Evolutionary conservation across 208 protist species (phyloP).

Genomic region (Porcisia deanei): DNA sequence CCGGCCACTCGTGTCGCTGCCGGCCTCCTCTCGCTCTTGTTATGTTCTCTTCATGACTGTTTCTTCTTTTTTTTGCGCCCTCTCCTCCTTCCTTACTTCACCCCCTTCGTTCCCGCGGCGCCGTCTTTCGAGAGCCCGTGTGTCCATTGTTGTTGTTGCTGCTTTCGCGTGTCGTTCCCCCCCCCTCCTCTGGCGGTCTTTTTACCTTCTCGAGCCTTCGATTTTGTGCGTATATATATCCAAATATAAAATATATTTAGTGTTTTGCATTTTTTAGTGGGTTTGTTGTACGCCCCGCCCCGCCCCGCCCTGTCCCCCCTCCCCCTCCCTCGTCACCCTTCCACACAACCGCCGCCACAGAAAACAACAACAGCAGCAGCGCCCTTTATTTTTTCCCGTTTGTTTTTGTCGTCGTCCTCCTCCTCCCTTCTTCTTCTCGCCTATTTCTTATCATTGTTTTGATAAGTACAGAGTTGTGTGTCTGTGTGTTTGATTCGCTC

Average conservation of each 20-base stretch:
- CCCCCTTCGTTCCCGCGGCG: not conserved
- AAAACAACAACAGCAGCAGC: too few relatives aligned
- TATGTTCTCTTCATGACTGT: not conserved
- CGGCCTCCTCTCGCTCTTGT: not conserved
- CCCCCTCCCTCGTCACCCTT: not conserved
- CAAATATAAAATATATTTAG: too few relatives aligned
- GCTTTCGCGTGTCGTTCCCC: conserved; percentile 11
- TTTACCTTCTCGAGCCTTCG: too few relatives aligned
- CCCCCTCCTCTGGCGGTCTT: not conserved
- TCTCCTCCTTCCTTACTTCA: not conserved
- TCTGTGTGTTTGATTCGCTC: too few relatives aligned
- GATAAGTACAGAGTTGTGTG: not conserved
- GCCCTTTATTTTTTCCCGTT: too few relatives aligned
- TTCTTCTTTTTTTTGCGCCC: too few relatives aligned
- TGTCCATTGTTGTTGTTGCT: not conserved
- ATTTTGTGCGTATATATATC: too few relatives aligned
- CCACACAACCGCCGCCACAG: not conserved
- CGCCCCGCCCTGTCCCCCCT: not conserved
- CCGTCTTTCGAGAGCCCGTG: not conserved
- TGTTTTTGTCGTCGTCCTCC: not conserved
- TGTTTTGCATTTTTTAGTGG: conserved; percentile 1
- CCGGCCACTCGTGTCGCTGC: not conserved
- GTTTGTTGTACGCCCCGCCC: too few relatives aligned
- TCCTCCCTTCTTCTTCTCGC: not conserved
- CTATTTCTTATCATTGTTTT: too few relatives aligned